These are phyloP conservation scores for Floccularia luteovirens DNA, from an alignment of 768 basidiomycete genomes.

Conservation along the genomic window DNA sequence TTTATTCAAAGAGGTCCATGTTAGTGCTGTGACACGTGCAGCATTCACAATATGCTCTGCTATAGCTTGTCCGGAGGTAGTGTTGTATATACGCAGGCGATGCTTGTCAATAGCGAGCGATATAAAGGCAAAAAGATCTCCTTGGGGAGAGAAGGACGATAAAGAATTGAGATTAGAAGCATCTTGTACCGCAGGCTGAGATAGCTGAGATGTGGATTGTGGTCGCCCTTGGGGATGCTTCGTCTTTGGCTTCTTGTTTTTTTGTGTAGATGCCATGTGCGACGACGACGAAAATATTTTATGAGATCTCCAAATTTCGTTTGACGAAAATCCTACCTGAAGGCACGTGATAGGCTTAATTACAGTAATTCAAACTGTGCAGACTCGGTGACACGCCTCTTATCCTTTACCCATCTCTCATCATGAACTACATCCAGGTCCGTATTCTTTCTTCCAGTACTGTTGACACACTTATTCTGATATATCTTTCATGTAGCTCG, in stretches of 20 bases:
- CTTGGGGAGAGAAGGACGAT: slow-evolving; percentile 54
- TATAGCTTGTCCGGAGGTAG: slow-evolving; percentile 41
- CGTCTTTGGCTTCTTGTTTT: slow-evolving; percentile 42
- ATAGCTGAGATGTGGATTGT: slow-evolving; percentile 43
- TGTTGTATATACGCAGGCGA: slow-evolving; percentile 58
- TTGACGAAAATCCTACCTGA: too few relatives aligned
- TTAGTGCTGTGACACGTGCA: slow-evolving; percentile 44
- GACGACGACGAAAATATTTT: too few relatives aligned
- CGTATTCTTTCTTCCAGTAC: slow-evolving; percentile 8
- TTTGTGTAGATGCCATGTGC: slow-evolving; percentile 34
- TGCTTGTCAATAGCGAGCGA: slow-evolving; percentile 69
- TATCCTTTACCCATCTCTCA: slow-evolving; percentile 1
- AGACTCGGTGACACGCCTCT: too few relatives aligned
- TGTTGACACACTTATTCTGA: slow-evolving; percentile 1
- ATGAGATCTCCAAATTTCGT: too few relatives aligned
- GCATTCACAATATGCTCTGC: slow-evolving; percentile 52
- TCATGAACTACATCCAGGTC: slow-evolving; percentile 52
- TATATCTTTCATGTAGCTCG: slow-evolving; percentile 16
- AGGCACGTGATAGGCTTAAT: too few relatives aligned
- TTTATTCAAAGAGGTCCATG: slow-evolving; percentile 38
- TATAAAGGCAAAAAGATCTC: slow-evolving; percentile 49
- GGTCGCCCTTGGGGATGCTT: slow-evolving; percentile 49
- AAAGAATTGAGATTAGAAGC: slow-evolving; percentile 31
- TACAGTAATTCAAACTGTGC: too few relatives aligned
- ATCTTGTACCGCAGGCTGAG: slow-evolving; percentile 47